A percentile compares a stretch with the other conserved stretches of the same genome.
Evolutionary conservation across 2,329 filamentous ascomycete genomes (phyloP).

Genomic region (Xylaria sp.): DNA sequence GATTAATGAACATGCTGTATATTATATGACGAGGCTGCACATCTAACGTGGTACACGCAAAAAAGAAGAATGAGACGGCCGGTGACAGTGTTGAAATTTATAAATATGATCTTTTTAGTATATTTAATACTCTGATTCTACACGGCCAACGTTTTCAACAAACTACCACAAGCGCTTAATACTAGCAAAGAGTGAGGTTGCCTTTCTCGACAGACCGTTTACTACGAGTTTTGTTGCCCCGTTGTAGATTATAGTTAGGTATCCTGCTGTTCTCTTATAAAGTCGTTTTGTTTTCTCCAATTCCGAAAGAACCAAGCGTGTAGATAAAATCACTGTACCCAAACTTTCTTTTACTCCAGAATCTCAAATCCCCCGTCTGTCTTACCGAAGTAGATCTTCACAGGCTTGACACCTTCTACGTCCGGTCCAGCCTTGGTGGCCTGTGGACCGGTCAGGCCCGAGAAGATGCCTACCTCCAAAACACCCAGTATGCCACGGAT

Average conservation of each 20-base stretch:
- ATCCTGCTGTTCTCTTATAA: background rate
- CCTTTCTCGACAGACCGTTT: constrained; percentile 3
- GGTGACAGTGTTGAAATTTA: constrained; percentile 38
- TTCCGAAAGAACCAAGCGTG: background rate
- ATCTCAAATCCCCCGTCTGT: constrained; percentile 74
- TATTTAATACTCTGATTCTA: constrained; percentile 48
- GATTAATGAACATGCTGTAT: constrained; percentile 46
- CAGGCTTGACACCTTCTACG: constrained; percentile 91
- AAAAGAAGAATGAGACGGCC: constrained; percentile 40
- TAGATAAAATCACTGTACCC: constrained; percentile 1
- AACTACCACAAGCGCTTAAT: constrained; percentile 7
- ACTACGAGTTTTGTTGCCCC: constrained; percentile 3
- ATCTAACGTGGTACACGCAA: constrained; percentile 25
- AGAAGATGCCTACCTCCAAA: constrained; percentile 91
- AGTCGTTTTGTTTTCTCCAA: background rate
- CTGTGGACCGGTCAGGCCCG: constrained; percentile 80
- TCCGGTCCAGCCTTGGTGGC: constrained; percentile 63
- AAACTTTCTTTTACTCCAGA: constrained; percentile 37
- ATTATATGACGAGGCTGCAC: constrained; percentile 37
- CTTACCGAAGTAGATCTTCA: constrained; percentile 96
- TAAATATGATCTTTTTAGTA: constrained; percentile 48
- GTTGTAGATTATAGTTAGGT: constrained; percentile 11
- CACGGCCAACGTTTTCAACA: constrained; percentile 14
- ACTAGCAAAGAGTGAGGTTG: constrained; percentile 2
- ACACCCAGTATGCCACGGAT: constrained; percentile 89